Conservation (phyloP, 1,284 basidiomycete genomes). For the Papiliotrema laurentii region DNA sequence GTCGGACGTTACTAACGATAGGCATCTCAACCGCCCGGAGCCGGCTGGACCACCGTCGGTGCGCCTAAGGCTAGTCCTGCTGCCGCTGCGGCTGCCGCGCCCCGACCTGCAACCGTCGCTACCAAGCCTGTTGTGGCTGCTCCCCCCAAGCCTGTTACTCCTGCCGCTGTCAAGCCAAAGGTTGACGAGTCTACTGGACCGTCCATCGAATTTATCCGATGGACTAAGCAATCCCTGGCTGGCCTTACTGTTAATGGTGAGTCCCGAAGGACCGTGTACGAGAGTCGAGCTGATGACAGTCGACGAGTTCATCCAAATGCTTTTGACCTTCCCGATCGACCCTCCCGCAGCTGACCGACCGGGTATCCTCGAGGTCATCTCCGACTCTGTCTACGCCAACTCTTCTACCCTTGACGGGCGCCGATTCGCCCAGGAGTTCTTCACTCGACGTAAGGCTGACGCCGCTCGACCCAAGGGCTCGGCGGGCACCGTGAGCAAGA, state of each 20-base stretch:
- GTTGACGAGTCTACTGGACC: conserved; percentile 62
- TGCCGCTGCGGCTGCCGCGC: conserved; percentile 26
- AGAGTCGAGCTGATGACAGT: conserved; percentile 52
- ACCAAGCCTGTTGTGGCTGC: conserved; percentile 15
- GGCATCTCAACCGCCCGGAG: conserved; percentile 45
- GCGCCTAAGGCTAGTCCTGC: conserved; percentile 53
- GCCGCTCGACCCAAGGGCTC: conserved; percentile 43
- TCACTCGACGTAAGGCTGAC: conserved; percentile 77
- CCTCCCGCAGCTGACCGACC: conserved; percentile 59
- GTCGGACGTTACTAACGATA: conserved; percentile 2
- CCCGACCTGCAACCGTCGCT: conserved; percentile 27
- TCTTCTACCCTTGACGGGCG: conserved; percentile 92
- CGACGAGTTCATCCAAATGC: conserved; percentile 88
- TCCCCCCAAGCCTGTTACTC: neutral
- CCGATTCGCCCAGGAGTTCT: conserved; percentile 87
- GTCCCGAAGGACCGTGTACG: conserved; percentile 6
- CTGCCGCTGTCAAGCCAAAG: conserved; percentile 16
- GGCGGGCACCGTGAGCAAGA: conserved; percentile 3
- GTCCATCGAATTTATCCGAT: conserved; percentile 83
- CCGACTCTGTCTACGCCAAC: conserved; percentile 86
- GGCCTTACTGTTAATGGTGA: conserved; percentile 79
- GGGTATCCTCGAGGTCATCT: conserved; percentile 76
- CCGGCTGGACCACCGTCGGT: conserved; percentile 83
- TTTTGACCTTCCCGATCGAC: conserved; percentile 83
- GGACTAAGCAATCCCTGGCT: conserved; percentile 82